A percentile compares a stretch with the other conserved stretches of the same genome.
Evolutionary conservation across 2,329 filamentous ascomycete genomes (phyloP).

Genomic region (Pestalotiopsis sp.): DNA sequence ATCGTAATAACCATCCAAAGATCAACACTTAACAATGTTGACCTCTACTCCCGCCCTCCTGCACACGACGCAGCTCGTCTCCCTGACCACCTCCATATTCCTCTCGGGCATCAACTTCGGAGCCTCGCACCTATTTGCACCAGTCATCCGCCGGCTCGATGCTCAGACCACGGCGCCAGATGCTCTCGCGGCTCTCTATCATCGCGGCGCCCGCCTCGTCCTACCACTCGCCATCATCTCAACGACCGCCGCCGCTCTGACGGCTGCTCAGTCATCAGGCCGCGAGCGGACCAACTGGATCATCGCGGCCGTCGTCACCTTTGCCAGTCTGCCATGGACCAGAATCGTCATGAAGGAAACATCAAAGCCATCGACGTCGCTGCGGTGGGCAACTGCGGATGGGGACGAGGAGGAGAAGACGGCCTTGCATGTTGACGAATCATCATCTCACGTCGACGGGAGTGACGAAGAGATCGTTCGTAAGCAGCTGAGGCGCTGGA

Average conservation of each 20-base stretch:
- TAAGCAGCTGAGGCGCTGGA: conserved; percentile 9
- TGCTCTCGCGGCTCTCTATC: not conserved
- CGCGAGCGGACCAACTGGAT: not conserved
- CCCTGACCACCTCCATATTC: conserved; percentile 8
- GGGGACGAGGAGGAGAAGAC: not conserved
- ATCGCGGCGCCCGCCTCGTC: not conserved
- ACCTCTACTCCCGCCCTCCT: not conserved
- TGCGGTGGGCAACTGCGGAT: not conserved
- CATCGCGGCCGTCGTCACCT: not conserved
- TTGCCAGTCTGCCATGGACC: conserved; percentile 1
- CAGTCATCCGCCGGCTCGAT: not conserved
- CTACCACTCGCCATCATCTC: conserved; percentile 6
- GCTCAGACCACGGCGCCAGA: not conserved
- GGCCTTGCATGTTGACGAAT: not conserved
- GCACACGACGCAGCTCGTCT: conserved; percentile 6
- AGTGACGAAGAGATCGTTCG: not conserved
- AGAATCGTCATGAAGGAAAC: conserved; percentile 4
- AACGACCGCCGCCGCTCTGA: not conserved
- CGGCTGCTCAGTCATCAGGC: not conserved
- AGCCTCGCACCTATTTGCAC: not conserved
- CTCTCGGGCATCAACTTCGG: conserved; percentile 10
- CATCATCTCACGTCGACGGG: not conserved
- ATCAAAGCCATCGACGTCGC: not conserved
- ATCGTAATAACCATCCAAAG: not conserved
- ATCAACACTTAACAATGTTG: not conserved